Conservation (phyloP, 2,329 filamentous ascomycete genomes). For the Colletotrichum shisoi region DNA sequence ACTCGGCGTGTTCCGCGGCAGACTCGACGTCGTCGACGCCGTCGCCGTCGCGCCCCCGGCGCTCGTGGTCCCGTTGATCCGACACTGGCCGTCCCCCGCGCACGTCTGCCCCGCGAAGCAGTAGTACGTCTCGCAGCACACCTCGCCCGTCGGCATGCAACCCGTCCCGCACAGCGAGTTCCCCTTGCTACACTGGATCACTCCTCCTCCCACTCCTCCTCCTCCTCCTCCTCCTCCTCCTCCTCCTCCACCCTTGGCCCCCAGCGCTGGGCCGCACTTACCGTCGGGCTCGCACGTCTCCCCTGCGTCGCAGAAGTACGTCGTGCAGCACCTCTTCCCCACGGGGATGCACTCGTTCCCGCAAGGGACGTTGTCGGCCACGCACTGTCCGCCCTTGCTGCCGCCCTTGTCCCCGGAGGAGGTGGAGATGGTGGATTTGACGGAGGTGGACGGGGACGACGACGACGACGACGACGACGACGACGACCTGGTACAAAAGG, state of each 20-base stretch:
- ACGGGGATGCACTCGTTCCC: conserved; percentile 44
- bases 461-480: neutral
- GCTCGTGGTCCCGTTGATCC: neutral
- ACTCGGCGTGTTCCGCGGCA: neutral
- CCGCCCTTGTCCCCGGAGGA: conserved; percentile 36
- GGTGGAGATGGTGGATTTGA: too few species aligned
- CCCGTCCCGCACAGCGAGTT: conserved; percentile 42
- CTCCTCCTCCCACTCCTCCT: too few species aligned
- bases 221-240: conserved; percentile 15
- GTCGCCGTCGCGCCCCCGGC: conserved; percentile 9
- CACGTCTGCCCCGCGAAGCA: conserved; percentile 40
- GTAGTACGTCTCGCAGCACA: conserved; percentile 43
- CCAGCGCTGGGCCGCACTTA: conserved; percentile 17
- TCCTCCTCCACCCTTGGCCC: conserved; percentile 2
- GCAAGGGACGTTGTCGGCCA: conserved; percentile 40
- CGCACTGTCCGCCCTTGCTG: conserved; percentile 38
- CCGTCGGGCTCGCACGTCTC: conserved; percentile 30
- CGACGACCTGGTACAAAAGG: conserved; percentile 38
- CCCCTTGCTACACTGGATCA: neutral
- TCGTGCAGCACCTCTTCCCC: conserved; percentile 44
- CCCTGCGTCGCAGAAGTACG: conserved; percentile 40
- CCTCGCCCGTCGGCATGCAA: conserved; percentile 45
- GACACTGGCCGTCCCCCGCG: conserved; percentile 8
- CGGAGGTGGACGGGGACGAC: too few species aligned
- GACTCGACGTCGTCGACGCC: neutral